Evolutionary conservation across 306 rosid genomes (phyloP).

Genomic region (Rubus idaeus): DNA sequence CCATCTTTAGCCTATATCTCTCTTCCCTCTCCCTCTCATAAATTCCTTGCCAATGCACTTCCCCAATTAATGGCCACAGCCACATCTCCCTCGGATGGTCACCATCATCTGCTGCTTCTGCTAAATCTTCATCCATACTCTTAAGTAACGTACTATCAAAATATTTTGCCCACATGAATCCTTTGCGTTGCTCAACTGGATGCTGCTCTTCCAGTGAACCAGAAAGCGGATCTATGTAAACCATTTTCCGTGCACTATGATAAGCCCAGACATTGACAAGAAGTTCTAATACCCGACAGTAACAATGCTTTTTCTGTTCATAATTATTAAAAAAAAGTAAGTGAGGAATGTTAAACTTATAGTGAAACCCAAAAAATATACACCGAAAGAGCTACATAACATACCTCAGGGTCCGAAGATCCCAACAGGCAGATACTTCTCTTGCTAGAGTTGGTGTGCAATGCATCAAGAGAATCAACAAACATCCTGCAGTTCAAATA

Average conservation of each 20-base stretch:
- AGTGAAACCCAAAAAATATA: conserved; percentile 9
- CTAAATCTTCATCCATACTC: conserved; percentile 94
- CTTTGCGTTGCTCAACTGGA: conserved; percentile 64
- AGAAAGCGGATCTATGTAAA: conserved; percentile 65
- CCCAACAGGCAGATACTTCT: conserved; percentile 56
- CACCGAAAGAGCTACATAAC: conserved; percentile 9
- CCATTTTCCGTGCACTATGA: conserved; percentile 91
- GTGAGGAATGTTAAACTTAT: conserved; percentile 22
- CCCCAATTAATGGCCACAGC: conserved; percentile 95
- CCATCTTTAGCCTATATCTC: conserved; percentile 91
- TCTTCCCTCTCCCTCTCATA: conserved; percentile 94
- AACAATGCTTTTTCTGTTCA: conserved; percentile 76
- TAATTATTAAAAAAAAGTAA: conserved; percentile 15
- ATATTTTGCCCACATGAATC: conserved; percentile 82
- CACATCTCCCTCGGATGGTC: conserved; percentile 63
- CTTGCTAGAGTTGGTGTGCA: conserved; percentile 48
- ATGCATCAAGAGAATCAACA: conserved; percentile 79
- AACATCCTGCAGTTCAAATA: conserved; percentile 72
- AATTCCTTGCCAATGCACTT: conserved; percentile 93
- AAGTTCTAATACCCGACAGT: conserved; percentile 80
- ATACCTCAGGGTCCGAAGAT: conserved; percentile 80
- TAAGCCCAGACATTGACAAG: conserved; percentile 96
- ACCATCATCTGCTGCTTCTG: conserved; percentile 91
- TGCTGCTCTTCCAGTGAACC: conserved; percentile 87
- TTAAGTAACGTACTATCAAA: conserved; percentile 64